Conservation (phyloP, 371 early-diverging fungal genomes). For the Syncephalastrum contaminatum region DNA sequence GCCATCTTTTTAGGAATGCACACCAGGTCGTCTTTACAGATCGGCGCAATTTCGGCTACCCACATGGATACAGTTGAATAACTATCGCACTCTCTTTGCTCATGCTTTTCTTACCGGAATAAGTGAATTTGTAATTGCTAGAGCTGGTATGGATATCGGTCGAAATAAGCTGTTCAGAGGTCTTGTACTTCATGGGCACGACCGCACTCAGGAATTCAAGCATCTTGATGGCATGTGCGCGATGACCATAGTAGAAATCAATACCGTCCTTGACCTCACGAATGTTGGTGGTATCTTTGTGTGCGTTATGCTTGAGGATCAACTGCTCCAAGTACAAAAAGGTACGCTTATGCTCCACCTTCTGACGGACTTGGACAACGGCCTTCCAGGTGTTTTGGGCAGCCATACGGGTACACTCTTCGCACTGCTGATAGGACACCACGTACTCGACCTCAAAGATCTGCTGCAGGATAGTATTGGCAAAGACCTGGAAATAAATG, state of each 20-base stretch:
- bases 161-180: constrained; percentile 96
- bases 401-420: constrained; percentile 96
- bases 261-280: constrained; percentile 97
- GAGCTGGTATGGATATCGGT: constrained; percentile 94
- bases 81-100: no score
- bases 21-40: constrained; percentile 98
- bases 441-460: constrained; percentile 95
- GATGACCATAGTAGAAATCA: constrained; percentile 97
- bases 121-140: constrained; percentile 95
- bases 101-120: constrained; percentile 27
- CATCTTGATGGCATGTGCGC: constrained; percentile 95
- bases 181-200: constrained; percentile 86
- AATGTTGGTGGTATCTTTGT: constrained; percentile 97
- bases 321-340: constrained; percentile 98
- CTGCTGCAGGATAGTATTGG: constrained; percentile 94
- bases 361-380: constrained; percentile 98
- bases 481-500: constrained; percentile 65
- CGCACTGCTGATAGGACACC: constrained; percentile 94
- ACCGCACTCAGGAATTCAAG: constrained; percentile 91
- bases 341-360: constrained; percentile 96
- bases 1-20: constrained; percentile 86
- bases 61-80: no score
- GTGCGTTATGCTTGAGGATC: constrained; percentile 97
- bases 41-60: constrained; percentile 92
- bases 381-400: constrained; percentile 99